Conservation (phyloP, 1,139 yeast species). For the Taphrina wiesneri region DNA sequence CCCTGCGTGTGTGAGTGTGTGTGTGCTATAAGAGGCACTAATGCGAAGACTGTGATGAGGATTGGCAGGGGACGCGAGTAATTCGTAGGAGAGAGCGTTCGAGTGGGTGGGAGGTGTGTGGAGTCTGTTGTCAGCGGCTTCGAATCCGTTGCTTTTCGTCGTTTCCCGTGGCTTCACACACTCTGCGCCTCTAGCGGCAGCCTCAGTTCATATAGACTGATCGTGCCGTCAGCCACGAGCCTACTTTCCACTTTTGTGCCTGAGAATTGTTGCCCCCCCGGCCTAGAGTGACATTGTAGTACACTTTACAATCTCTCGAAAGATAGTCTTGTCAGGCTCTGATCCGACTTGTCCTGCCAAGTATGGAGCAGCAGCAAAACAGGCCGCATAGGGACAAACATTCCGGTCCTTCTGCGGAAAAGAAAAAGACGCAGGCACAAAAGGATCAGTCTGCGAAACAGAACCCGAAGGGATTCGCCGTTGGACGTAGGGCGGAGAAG, state of each 20-base stretch:
- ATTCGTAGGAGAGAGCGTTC: no score
- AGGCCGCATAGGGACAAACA: constrained; percentile 33
- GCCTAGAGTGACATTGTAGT: neutral
- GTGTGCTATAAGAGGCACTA: no score
- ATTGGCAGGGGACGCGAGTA: neutral
- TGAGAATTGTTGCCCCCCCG: neutral
- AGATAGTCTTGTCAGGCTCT: neutral
- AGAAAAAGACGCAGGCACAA: constrained; percentile 24
- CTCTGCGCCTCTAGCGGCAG: neutral
- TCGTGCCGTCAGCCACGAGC: neutral
- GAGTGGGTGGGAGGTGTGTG: neutral
- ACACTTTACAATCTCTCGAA: neutral
- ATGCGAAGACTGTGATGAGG: no score
- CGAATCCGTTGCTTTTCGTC: neutral
- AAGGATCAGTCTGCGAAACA: constrained; percentile 28
- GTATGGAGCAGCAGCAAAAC: constrained; percentile 29
- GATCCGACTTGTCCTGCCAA: neutral
- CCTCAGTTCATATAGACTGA: neutral
- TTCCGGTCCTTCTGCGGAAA: constrained; percentile 28
- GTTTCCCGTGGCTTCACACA: neutral
- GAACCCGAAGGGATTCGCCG: constrained; percentile 32
- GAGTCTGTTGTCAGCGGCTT: neutral
- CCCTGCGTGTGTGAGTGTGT: no score
- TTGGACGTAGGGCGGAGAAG: constrained; percentile 51
- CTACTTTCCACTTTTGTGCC: neutral